These are phyloP conservation scores for Chenopodium berlandieri DNA, from an alignment of 148 eudicot genomes.

Conservation along the genomic window DNA sequence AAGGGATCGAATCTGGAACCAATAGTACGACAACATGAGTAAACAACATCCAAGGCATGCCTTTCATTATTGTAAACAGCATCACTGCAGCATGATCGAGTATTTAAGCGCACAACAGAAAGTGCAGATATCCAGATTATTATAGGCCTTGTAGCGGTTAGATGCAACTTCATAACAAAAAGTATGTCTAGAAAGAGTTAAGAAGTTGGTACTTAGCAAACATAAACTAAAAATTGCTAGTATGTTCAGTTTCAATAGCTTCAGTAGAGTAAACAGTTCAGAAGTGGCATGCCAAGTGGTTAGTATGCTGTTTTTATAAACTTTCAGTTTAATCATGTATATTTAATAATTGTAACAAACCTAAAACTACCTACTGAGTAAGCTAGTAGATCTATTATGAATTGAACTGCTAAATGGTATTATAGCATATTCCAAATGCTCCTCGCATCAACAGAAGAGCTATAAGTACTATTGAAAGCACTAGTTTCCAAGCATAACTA, in stretches of 20 bases:
- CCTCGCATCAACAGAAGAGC: not conserved
- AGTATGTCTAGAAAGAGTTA: not conserved
- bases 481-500: not conserved
- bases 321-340: not conserved
- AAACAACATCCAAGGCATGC: slow-evolving; percentile 2
- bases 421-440: not conserved
- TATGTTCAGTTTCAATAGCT: not conserved
- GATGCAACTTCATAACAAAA: not conserved
- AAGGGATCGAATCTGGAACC: slow-evolving; percentile 72
- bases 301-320: not conserved
- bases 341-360: not conserved
- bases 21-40: slow-evolving; percentile 1
- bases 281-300: not conserved
- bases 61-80: slow-evolving; percentile 10
- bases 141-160: not conserved
- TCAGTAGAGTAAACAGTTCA: not conserved
- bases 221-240: not conserved
- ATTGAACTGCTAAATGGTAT: not conserved
- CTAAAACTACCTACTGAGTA: not conserved
- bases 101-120: not conserved
- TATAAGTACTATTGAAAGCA: not conserved
- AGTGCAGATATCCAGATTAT: not conserved
- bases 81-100: slow-evolving; percentile 4
- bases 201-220: not conserved
- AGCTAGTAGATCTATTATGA: not conserved